Conservation (phyloP, 2,329 filamentous ascomycete genomes). For the Capronia coronata region DNA sequence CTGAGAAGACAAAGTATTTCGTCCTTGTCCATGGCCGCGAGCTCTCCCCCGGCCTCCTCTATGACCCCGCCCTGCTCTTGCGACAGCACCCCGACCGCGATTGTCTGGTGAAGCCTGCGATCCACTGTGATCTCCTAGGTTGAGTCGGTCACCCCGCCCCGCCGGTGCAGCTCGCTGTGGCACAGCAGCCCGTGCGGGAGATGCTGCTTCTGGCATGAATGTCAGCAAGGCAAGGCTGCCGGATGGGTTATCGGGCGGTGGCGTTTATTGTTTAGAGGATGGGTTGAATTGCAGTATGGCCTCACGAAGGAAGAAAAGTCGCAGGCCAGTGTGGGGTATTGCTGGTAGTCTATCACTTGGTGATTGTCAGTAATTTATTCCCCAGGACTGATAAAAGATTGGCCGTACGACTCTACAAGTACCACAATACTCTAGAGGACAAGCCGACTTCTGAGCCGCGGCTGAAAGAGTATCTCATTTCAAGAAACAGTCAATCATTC, state of each 20-base stretch:
- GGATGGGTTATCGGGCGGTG: too few species aligned
- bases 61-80: conserved; percentile 13
- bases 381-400: too few species aligned
- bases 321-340: background rate
- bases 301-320: conserved; percentile 8
- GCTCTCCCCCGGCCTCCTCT: conserved; percentile 46
- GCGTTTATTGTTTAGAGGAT: too few species aligned
- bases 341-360: too few species aligned
- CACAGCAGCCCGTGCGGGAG: background rate
- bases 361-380: too few species aligned
- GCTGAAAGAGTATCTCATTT: too few species aligned
- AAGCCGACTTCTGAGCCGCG: too few species aligned
- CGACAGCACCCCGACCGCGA: conserved; percentile 6
- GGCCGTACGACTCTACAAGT: too few species aligned
- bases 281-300: conserved; percentile 2
- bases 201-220: conserved; percentile 11
- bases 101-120: conserved; percentile 9
- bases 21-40: conserved; percentile 70
- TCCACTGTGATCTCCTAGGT: conserved; percentile 4
- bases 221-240: background rate
- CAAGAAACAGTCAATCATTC: too few species aligned
- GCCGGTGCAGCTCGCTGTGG: conserved; percentile 2
- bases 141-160: conserved; percentile 10
- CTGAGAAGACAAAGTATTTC: conserved; percentile 54
- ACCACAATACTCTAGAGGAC: too few species aligned